Evolutionary conservation across 768 basidiomycete genomes (phyloP).

Genomic region (Crassisporium funariophilum): DNA sequence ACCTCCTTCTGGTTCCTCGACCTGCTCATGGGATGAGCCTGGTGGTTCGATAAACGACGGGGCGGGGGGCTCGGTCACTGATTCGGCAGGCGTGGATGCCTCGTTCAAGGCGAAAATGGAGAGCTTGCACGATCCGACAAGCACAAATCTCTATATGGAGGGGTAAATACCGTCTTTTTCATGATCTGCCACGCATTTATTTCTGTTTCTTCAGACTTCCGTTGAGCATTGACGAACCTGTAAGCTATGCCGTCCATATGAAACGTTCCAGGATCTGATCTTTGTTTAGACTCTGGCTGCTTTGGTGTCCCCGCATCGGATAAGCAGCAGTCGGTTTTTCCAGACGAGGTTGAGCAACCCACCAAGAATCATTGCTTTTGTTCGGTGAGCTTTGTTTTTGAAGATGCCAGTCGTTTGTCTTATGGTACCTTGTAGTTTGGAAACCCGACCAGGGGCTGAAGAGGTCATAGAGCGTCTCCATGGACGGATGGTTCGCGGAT

Average conservation of each 20-base stretch:
- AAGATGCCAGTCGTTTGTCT: slow-evolving; percentile 6
- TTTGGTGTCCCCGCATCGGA: slow-evolving; percentile 68
- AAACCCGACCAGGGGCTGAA: slow-evolving; percentile 70
- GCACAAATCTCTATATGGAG: slow-evolving; percentile 84
- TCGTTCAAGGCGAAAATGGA: slow-evolving; percentile 84
- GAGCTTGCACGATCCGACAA: slow-evolving; percentile 60
- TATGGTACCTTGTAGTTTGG: slow-evolving; percentile 49
- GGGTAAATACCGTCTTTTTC: slow-evolving; percentile 55
- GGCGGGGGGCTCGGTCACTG: slow-evolving; percentile 8
- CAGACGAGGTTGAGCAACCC: slow-evolving; percentile 77
- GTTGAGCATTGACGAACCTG: slow-evolving; percentile 66
- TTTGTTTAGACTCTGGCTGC: slow-evolving; percentile 56
- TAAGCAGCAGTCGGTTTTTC: slow-evolving; percentile 79
- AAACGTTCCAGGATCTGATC: slow-evolving; percentile 3
- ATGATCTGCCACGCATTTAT: slow-evolving; percentile 1
- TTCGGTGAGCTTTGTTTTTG: slow-evolving; percentile 50
- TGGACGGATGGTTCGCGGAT: slow-evolving; percentile 78
- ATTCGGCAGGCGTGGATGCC: slow-evolving; percentile 28
- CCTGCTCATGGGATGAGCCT: slow-evolving; percentile 24
- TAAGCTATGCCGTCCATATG: slow-evolving; percentile 26
- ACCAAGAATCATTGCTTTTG: slow-evolving; percentile 80
- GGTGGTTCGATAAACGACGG: slow-evolving; percentile 11
- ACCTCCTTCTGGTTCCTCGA: slow-evolving; percentile 15
- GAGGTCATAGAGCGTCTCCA: slow-evolving; percentile 78
- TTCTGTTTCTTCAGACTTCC: slow-evolving; percentile 49